A percentile compares a stretch with the other conserved stretches of the same genome.
Evolutionary conservation across 2,329 filamentous ascomycete genomes (phyloP).

Genomic region (Fusarium drepaniforme): DNA sequence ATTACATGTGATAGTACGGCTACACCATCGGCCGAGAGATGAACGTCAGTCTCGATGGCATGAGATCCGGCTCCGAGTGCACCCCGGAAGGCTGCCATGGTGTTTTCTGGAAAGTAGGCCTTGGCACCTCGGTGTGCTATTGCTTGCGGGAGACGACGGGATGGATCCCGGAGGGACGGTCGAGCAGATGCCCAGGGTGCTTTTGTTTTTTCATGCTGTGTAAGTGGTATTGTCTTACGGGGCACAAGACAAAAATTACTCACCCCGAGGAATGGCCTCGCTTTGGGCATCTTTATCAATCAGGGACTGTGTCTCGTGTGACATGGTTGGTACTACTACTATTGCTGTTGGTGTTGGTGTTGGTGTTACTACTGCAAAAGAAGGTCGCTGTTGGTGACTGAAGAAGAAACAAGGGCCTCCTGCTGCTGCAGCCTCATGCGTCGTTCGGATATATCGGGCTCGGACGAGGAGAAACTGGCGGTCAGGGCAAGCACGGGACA

Average conservation of each 20-base stretch:
- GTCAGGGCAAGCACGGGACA: background rate
- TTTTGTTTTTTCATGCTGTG: slow-evolving; percentile 22
- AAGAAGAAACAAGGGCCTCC: background rate
- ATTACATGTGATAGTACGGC: slow-evolving; percentile 86
- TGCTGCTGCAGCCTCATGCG: slow-evolving; percentile 3
- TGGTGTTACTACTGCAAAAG: background rate
- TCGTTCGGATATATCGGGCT: slow-evolving; percentile 4
- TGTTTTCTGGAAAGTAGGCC: slow-evolving; percentile 85
- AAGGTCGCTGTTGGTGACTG: background rate
- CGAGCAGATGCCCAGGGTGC: slow-evolving; percentile 51
- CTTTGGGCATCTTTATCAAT: slow-evolving; percentile 19
- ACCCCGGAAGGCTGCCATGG: slow-evolving; percentile 80
- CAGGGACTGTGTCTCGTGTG: slow-evolving; percentile 20
- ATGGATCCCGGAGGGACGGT: slow-evolving; percentile 42
- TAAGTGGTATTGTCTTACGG: background rate
- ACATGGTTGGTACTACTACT: slow-evolving; percentile 6
- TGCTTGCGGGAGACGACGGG: slow-evolving; percentile 69
- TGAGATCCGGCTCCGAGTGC: slow-evolving; percentile 82
- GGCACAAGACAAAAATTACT: background rate
- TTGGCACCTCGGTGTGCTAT: slow-evolving; percentile 87
- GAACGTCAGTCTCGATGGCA: slow-evolving; percentile 90
- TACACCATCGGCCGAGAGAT: slow-evolving; percentile 84
- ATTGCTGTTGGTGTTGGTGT: too few species aligned
- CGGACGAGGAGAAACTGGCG: background rate
- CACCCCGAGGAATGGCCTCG: slow-evolving; percentile 25